Percentiles rank a stretch among this genome's conserved stretches.
phyloP scores from a whole-genome alignment of 192 early-diverging fungal species.

The Umbelopsis sp. region DNA sequence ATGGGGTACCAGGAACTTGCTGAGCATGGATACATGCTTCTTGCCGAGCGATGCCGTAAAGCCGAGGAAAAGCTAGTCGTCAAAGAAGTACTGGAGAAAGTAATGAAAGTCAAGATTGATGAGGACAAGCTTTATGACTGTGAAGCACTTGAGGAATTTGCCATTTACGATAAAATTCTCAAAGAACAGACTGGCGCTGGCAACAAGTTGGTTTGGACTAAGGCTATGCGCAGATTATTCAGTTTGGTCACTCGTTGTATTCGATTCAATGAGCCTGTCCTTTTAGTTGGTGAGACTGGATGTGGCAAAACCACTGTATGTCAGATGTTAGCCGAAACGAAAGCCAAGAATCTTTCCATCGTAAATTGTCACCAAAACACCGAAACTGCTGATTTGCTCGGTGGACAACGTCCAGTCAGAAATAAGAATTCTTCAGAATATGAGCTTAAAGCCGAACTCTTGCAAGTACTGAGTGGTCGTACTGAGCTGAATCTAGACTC shows the following conservation, averaged over 20 bases:
- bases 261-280: slow-evolving; percentile 83
- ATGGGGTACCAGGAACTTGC: slow-evolving; percentile 81
- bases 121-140: slow-evolving; percentile 67
- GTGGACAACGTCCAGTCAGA: slow-evolving; percentile 90
- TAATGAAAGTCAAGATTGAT: slow-evolving; percentile 71
- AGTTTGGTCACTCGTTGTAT: slow-evolving; percentile 82
- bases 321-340: slow-evolving; percentile 83
- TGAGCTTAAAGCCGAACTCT: slow-evolving; percentile 51
- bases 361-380: slow-evolving; percentile 98
- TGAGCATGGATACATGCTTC: slow-evolving; percentile 93
- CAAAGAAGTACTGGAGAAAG: slow-evolving; percentile 79
- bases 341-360: slow-evolving; percentile 68
- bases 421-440: slow-evolving; percentile 62
- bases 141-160: slow-evolving; percentile 56
- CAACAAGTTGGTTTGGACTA: slow-evolving; percentile 87
- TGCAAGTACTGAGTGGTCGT: neutral
- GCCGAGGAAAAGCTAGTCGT: slow-evolving; percentile 84
- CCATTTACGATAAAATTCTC: slow-evolving; percentile 39
- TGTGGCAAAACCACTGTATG: slow-evolving; percentile 98
- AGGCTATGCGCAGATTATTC: slow-evolving; percentile 90
- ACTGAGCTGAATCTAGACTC: slow-evolving; percentile 1
- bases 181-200: slow-evolving; percentile 29
- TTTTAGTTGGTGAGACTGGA: slow-evolving; percentile 98
- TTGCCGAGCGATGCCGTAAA: slow-evolving; percentile 87
- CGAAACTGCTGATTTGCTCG: slow-evolving; percentile 93